Evolutionary conservation across 2,329 filamentous ascomycete genomes (phyloP).

Genomic region (Lecanicillium sp.): DNA sequence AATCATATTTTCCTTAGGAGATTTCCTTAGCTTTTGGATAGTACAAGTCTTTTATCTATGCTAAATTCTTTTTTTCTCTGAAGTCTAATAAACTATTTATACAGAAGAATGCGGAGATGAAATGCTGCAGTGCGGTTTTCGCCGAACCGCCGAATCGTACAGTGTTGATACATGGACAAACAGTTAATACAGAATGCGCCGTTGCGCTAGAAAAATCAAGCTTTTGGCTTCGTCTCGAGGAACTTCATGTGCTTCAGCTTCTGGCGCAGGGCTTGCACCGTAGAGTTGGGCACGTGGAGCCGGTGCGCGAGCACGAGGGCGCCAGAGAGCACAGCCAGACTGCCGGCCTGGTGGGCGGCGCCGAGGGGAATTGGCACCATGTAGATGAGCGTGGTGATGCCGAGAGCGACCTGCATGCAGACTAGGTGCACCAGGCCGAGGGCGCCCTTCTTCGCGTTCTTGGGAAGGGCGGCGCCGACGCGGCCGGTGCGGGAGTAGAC

Average conservation of each 20-base stretch:
- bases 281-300: slow-evolving; percentile 64
- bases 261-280: slow-evolving; percentile 53
- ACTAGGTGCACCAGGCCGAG: slow-evolving; percentile 79
- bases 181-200: too few relatives aligned
- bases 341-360: slow-evolving; percentile 88
- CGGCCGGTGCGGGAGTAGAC: slow-evolving; percentile 68
- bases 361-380: slow-evolving; percentile 86
- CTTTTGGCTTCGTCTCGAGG: too few relatives aligned
- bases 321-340: slow-evolving; percentile 76
- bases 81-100: neutral
- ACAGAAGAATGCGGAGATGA: slow-evolving; percentile 14
- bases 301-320: slow-evolving; percentile 73
- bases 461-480: slow-evolving; percentile 53
- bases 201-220: too few relatives aligned
- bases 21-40: neutral
- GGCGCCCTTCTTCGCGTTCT: slow-evolving; percentile 60
- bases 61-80: neutral
- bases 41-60: neutral
- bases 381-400: slow-evolving; percentile 88
- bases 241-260: slow-evolving; percentile 33
- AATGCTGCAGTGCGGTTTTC: neutral
- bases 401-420: slow-evolving; percentile 73
- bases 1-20: slow-evolving; percentile 52
- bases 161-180: neutral
- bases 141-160: neutral